Evolutionary conservation across 2,329 filamentous ascomycete genomes (phyloP), one percentile per base, ranked within the genome.

Genomic region (Phyllosticta capitalensis): DNA sequence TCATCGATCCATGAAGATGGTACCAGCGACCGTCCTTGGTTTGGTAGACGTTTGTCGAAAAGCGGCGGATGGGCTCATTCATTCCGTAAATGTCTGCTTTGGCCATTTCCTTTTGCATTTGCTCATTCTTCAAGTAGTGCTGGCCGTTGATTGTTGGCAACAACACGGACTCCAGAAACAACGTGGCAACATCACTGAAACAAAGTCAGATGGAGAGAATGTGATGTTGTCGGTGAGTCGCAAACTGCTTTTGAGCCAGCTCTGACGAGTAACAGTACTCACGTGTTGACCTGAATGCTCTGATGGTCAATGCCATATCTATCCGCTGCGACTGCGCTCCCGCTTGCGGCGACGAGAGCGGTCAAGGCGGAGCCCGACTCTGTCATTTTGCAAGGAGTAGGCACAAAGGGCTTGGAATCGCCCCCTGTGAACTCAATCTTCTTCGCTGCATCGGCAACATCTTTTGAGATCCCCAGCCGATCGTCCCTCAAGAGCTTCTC

Each of bases 271-370:
- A 14, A 7, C 1, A 28, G 9, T 9, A 64, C 71, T 65, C 56
- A 76, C 74, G 78, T 80, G 61, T 81, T 76, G 60, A 81, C 80
- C 0, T 71, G 68, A 6, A 78, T 69, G 20, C 74, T 68, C 19
- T 72, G 66, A 0, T 76, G 71, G 14, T 72, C 67, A 3, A 74
- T 24, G 0, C 67, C 67, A 61, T 81, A 81, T n/a, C 58, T 54
- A 6, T 60, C 58, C 5, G 58, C 22, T 2, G 58, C 58, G 21
- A 60, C 58, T n/a, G 58, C 58, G 50, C 58, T 56, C 17, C 48
- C 58, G 5, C 48, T 54, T 10, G 58, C 58, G 5, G 58, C 53
- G 9, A 56, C 58, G 17, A 60, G 52, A 10, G 49, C 58, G n/a
- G 54, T 48, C 21, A 60, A 14, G 12, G 58, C 58, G 2, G 58